These are phyloP conservation scores for Aspergillus sp. DNA, from an alignment of 2,329 filamentous ascomycete species.

Conservation along the genomic window DNA sequence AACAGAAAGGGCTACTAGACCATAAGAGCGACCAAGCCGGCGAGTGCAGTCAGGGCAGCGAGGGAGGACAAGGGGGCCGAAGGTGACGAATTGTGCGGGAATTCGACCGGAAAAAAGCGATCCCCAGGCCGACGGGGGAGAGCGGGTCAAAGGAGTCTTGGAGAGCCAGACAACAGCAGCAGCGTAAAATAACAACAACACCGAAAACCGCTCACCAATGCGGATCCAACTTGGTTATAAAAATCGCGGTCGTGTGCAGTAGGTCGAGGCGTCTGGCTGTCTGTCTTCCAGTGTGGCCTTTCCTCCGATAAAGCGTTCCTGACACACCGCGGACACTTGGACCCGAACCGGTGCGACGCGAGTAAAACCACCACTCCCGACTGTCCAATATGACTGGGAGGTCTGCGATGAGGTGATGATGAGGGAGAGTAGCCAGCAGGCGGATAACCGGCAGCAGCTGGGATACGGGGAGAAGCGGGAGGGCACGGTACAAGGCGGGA, in stretches of 20 bases:
- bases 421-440: too few species aligned
- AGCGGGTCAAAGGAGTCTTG: conserved; percentile 8
- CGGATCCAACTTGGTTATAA: conserved; percentile 12
- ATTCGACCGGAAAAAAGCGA: conserved; percentile 8
- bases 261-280: conserved; percentile 6
- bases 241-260: conserved; percentile 9
- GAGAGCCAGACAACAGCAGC: conserved; percentile 3
- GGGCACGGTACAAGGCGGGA: neutral
- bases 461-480: neutral
- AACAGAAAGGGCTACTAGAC: conserved; percentile 18
- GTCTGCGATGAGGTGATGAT: neutral
- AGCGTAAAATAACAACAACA: conserved; percentile 5
- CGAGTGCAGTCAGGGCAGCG: conserved; percentile 4
- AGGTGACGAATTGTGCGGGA: conserved; percentile 6
- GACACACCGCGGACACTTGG: neutral
- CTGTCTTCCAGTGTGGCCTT: conserved; percentile 4
- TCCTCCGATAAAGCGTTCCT: conserved; percentile 5
- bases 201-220: conserved; percentile 10
- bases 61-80: conserved; percentile 7
- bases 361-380: conserved; percentile 1
- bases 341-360: conserved; percentile 2
- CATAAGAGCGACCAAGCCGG: conserved; percentile 20
- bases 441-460: too few species aligned
- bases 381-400: neutral
- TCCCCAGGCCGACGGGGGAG: conserved; percentile 5